Evolutionary conservation across 2,329 filamentous ascomycete genomes (phyloP).

Genomic region (Stagonosporopsis chrysanthemi): DNA sequence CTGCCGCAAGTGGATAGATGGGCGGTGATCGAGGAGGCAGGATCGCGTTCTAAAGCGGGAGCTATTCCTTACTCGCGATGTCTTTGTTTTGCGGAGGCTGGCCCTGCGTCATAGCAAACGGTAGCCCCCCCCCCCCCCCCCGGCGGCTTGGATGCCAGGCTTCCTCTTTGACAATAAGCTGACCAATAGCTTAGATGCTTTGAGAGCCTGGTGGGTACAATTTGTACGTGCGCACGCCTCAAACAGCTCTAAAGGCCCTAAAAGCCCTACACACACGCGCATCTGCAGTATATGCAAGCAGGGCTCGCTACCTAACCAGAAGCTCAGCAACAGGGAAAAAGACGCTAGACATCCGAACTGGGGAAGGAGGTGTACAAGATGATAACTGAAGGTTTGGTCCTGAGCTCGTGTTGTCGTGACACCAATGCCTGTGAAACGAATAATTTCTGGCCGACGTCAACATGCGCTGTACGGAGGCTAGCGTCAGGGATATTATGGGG

Average conservation of each 20-base stretch:
- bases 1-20: conserved; percentile 17
- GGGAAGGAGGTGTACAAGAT: no score
- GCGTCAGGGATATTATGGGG: conserved; percentile 32
- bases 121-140: neutral
- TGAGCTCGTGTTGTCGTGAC: conserved; percentile 1
- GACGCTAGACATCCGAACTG: no score
- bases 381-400: neutral
- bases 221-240: no score
- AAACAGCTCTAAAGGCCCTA: no score
- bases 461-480: conserved; percentile 22
- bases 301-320: no score
- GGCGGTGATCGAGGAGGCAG: conserved; percentile 22
- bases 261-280: no score
- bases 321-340: no score
- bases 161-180: no score
- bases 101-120: conserved; percentile 6
- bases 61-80: conserved; percentile 16
- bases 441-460: conserved; percentile 29
- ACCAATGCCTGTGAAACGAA: neutral
- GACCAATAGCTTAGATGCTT: no score
- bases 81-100: conserved; percentile 4
- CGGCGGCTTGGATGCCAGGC: no score
- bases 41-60: conserved; percentile 22
- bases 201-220: no score
- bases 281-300: no score